Evolutionary conservation across 1,284 basidiomycete genomes (phyloP), one percentile per base, ranked within the genome.

Genomic region (Pisolithus thermaeus): DNA sequence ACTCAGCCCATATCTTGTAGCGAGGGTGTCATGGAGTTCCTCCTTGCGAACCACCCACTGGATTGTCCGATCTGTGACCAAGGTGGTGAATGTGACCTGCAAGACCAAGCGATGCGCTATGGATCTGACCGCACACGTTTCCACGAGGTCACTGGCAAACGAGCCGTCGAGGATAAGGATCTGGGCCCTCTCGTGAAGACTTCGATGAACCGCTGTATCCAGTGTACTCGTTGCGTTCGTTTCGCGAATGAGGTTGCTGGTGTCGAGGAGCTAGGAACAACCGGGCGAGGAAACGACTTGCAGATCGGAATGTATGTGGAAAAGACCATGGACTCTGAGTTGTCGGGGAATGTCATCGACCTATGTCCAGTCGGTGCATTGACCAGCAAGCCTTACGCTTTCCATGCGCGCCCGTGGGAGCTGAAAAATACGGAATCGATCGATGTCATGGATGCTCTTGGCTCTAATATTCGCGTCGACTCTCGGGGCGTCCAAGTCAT

Each of bases 81-180:
- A 73, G 92, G 92, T 71, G 92, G 92, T 56, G 96, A 99, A 80
- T 99, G 97, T 70, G 97, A 99, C 70, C 80, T 99, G 22, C 96
- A 99, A 77, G 96, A 99, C 73, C 97, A 99, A 73, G 96, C 95
- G 25, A 98, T 99, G 95, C 90, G 96, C 52, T 99, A 99, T 68
- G 96, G 96, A 45, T 90, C 94, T 11, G 96, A 99, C 75, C 89
- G 97, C 56, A 88, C 92, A 5, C 87, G 97, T 46, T 98, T 97
- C 83, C 95, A 98, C 75, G 96, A 99, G 76, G 92, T 97, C 56
- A 84, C 90, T 3, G 97, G 96, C 61, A 99, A 99, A 75, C 92
- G 96, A 55, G 96, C 97, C 1, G 91, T 97, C 18, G 96, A 98
- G 73, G 91, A 99, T 80, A 99, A 99, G 78, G 89, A 99, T 67